Base-by-base conservation (phyloP, 306 rosid species). In the Geum urbanum region DNA sequence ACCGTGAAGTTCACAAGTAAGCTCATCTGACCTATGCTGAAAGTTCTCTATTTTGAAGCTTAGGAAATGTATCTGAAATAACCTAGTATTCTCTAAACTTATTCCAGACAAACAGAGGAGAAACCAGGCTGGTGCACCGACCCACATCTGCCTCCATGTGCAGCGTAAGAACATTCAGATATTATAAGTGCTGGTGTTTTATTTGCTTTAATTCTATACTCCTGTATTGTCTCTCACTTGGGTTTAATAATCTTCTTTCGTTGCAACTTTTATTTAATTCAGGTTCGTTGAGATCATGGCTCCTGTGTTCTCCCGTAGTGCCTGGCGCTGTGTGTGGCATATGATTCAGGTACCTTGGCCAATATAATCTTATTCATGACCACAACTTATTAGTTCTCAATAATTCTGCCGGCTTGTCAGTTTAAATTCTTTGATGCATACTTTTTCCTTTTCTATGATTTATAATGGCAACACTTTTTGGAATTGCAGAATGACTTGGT, bases 271-370 rank as follows among this genome's bases (percentile, higher is more conserved):
- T 51, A 66, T 68, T 63, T 62, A 37, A 49, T 79, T 74, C 86
- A 94, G 98, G 56, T 94, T 94, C 75, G 96, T 94, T 60, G 98
- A 94, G 85, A 94, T 94, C 72, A 94, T 94, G 98, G 98, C 98
- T 71, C 97, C 98, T 0, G 98, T 94, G 62, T 94, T 94, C 76
- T 94, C 98, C 6, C 92, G 98, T 62, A 87, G 85, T 75, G 98
- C 98, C 45, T 94, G 98, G 98, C 97, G 96, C 56, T 94, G 98
- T 71, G 97, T 94, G 79, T 94, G 98, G 98, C 85, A 94, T 79
- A 82, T 94, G 98, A 81, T 94, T 75, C 98, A 94, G 96, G 98
- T 90, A 77, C 13, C 32, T 66, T 19, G 69, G 9, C 22, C 8
- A 59, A 66, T 55, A 11, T 48, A 49, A 40, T 51, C 60, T 66